Evolutionary conservation across 108 stramenopile genomes (phyloP), one percentile per base, ranked within the genome.

Genomic region (Cyclotella cryptica): DNA sequence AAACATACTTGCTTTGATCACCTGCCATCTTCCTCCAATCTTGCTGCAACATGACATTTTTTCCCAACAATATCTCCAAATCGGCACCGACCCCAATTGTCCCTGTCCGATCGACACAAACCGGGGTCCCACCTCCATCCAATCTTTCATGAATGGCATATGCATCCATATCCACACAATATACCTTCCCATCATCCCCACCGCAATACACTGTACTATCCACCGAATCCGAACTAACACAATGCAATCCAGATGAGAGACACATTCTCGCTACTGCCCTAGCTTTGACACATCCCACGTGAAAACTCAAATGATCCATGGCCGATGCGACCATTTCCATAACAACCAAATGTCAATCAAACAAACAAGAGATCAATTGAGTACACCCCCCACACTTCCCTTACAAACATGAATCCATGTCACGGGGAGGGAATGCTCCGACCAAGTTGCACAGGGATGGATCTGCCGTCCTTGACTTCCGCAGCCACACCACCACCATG

Each of bases 361-460:
- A 62, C 0, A 86, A 81, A 13, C 83, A 80, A 0, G 93, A 90
- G 2, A 88, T 88, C 69, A 90, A 60, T 62, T 91, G 66, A 0
- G 63, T 65, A 45, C 64, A 69, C 26, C 76, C 67, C 18, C 66
- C 75, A 43, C 85, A 72, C 15, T n/a, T n/a, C 80, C 74, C 21
- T 74, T 45, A 44, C 91, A 60, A 11, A 85, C 57, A 57, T 51
- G 67, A 21, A 92, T 66, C 29, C 69, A 63, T 19, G 87, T 81
- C 8, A 92, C 83, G 0, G 89, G 81, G n/a, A 94, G 79, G 67
- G 88, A 86, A 74, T 95, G 92, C 42, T 84, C 78, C 11, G 89
- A 83, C 86, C 88, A 95, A 10, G 90, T 92, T n/a, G 77, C 83
- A 43, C 86, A 62, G 0, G 93, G 93, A 55, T 79, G 71, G n/a